These are phyloP conservation scores for Botrytis porri DNA, from an alignment of 2,329 filamentous ascomycete genomes.

Conservation along the genomic window DNA sequence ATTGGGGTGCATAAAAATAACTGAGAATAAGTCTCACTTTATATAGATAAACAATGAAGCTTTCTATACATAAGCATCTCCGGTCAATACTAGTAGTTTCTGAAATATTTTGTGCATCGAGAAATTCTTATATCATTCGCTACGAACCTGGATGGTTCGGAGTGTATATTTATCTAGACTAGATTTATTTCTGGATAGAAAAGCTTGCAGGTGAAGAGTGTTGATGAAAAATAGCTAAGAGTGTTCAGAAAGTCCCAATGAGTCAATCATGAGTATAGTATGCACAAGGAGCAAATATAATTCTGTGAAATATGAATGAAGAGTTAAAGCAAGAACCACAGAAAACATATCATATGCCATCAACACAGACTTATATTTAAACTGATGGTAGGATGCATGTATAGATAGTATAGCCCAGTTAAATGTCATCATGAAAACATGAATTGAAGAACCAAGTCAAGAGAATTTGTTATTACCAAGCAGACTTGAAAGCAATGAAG, in stretches of 20 bases:
- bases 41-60: not conserved
- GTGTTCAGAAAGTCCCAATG: rapidly evolving
- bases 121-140: not conserved
- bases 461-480: not conserved
- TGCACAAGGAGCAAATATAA: not conserved
- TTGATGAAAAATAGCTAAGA: not conserved
- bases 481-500: not conserved
- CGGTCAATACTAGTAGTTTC: not conserved
- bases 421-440: not conserved
- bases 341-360: not conserved
- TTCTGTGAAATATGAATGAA: not conserved
- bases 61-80: too few relatives aligned
- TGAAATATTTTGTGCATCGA: not conserved
- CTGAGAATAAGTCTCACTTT: not conserved
- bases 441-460: not conserved
- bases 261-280: not conserved
- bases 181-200: not conserved
- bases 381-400: not conserved
- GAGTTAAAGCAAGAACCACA: not conserved
- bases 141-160: not conserved
- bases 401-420: not conserved
- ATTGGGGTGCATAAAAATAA: not conserved
- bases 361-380: rapidly evolving
- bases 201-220: not conserved
- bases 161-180: not conserved